Evolutionary conservation across 176 grass and related monocot species (phyloP).

Genomic region (Aegilops longissima): DNA sequence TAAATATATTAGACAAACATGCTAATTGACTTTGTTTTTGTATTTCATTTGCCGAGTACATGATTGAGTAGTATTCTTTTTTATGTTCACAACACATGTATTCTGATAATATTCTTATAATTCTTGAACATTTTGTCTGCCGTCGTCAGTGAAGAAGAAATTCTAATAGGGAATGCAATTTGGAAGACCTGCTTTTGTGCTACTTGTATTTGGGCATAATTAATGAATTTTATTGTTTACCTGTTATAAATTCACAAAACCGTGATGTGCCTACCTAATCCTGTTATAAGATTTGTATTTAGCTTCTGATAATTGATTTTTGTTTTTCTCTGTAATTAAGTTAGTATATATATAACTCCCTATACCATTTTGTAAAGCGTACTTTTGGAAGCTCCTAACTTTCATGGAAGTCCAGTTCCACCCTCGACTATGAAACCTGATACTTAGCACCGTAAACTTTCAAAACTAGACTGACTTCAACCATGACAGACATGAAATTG

Average conservation of each 20-base stretch:
- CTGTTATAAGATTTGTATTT: constrained; percentile 16
- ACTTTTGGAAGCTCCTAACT: constrained; percentile 1
- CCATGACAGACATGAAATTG: not conserved
- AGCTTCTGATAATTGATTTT: constrained; percentile 7
- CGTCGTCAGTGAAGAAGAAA: not conserved
- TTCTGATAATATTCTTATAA: not conserved
- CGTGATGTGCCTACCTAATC: not conserved
- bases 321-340: constrained; percentile 1
- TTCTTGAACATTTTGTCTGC: not conserved
- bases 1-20: not conserved
- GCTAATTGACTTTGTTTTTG: not conserved
- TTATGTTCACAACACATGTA: not conserved
- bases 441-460: not conserved
- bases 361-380: constrained; percentile 3
- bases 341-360: not conserved
- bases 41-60: not conserved
- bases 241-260: not conserved
- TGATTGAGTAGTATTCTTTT: not conserved
- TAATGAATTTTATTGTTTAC: not conserved
- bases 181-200: not conserved
- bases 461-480: not conserved
- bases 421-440: not conserved
- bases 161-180: not conserved
- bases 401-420: not conserved
- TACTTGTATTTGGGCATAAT: not conserved